Evolutionary conservation across 805 yeast species (phyloP).

Genomic region (Wickerhamomyces queroliae): DNA sequence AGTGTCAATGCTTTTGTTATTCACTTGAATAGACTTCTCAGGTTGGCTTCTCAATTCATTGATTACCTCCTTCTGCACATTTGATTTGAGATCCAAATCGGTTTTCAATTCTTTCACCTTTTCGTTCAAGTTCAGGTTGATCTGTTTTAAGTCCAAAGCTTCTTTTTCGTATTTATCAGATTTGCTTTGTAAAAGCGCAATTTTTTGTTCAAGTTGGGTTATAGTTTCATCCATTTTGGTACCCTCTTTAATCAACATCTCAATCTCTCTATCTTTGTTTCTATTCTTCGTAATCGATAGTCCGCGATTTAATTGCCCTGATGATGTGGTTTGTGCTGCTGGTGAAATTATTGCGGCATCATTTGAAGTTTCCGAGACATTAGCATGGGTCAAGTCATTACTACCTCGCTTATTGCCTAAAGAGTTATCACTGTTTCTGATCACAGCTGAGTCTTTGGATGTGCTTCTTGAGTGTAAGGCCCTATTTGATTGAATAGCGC

Average conservation of each 20-base stretch:
- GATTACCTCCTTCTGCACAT: constrained; percentile 6
- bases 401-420: background rate
- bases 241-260: constrained; percentile 39
- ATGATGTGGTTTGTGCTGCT: constrained; percentile 4
- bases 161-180: constrained; percentile 21
- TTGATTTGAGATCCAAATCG: constrained; percentile 7
- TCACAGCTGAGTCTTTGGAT: background rate
- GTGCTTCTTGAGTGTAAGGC: background rate
- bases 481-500: background rate
- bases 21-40: too few relatives aligned
- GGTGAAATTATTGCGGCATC: constrained; percentile 8
- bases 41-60: too few relatives aligned
- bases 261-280: constrained; percentile 37
- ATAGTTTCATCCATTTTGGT: constrained; percentile 42
- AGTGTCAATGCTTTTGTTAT: background rate
- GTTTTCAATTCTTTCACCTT: constrained; percentile 16
- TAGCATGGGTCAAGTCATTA: too few relatives aligned
- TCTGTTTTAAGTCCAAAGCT: constrained; percentile 11
- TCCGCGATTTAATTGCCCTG: constrained; percentile 14
- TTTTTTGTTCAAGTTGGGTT: constrained; percentile 29
- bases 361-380: constrained; percentile 6
- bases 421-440: background rate
- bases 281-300: constrained; percentile 20
- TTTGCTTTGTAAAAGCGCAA: constrained; percentile 19
- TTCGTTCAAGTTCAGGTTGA: constrained; percentile 14